Conservation (phyloP, 495 filamentous ascomycete species). For the Podospora anserina region DNA sequence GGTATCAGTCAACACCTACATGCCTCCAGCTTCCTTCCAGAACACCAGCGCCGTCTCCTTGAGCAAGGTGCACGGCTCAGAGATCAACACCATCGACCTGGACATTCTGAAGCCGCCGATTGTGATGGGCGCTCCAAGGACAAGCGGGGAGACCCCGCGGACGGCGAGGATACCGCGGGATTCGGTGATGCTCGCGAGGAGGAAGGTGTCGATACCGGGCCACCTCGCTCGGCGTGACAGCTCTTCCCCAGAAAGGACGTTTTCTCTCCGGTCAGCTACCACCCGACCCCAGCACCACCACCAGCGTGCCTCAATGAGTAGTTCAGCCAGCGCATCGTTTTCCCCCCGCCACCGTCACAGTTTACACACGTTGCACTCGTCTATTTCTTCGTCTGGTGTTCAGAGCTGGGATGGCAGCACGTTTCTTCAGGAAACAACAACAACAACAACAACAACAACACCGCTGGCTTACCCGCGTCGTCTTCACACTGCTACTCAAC, state of each 20-base stretch:
- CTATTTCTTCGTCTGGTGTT: constrained; percentile 21
- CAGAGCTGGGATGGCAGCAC: constrained; percentile 16
- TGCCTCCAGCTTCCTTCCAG: constrained; percentile 9
- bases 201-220: constrained; percentile 2
- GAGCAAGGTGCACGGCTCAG: neutral
- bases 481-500: neutral
- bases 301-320: constrained; percentile 6
- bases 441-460: neutral
- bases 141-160: constrained; percentile 5
- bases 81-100: neutral
- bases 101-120: neutral
- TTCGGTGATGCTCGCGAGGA: constrained; percentile 22
- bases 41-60: constrained; percentile 3
- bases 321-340: neutral
- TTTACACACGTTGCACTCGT: constrained; percentile 30
- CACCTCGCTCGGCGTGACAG: constrained; percentile 4
- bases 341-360: constrained; percentile 30
- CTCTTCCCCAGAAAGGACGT: constrained; percentile 17
- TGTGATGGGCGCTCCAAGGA: constrained; percentile 10
- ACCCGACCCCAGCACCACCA: constrained; percentile 15
- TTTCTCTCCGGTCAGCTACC: constrained; percentile 16
- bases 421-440: constrained; percentile 10
- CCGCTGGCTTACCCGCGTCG: constrained; percentile 20
- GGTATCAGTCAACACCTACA: constrained; percentile 26
- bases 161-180: constrained; percentile 20